Conservation (phyloP, 495 filamentous ascomycete species). For the Thermochaetoides thermophila region DNA sequence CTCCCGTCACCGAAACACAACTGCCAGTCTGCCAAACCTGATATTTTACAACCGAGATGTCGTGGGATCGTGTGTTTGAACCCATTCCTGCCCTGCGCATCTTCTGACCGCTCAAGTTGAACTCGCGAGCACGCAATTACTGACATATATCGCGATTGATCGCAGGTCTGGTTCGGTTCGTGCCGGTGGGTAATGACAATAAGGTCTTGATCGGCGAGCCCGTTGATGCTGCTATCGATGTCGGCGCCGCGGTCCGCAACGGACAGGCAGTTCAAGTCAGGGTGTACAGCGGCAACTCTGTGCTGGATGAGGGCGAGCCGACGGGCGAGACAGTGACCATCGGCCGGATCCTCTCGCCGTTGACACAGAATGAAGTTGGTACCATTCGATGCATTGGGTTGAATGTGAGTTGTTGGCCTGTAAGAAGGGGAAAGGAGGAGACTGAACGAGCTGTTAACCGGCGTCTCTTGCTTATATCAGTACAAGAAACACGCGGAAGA, state of each 20-base stretch:
- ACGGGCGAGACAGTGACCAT: slow-evolving; percentile 36
- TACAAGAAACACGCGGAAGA: slow-evolving; percentile 32
- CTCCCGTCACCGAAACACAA: too few relatives aligned
- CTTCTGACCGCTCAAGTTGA: rapidly evolving
- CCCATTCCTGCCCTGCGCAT: too few relatives aligned
- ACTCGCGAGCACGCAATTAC: background rate
- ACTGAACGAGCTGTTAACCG: background rate
- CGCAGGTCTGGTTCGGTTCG: slow-evolving; percentile 45
- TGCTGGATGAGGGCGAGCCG: slow-evolving; percentile 34
- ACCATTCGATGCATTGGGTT: slow-evolving; percentile 32
- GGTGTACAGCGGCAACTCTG: slow-evolving; percentile 40
- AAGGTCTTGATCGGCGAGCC: slow-evolving; percentile 44
- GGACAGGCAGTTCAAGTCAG: slow-evolving; percentile 40
- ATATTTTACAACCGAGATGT: slow-evolving; percentile 1
- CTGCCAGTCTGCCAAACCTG: too few relatives aligned
- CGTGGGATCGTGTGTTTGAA: background rate
- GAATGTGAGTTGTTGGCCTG: slow-evolving; percentile 21
- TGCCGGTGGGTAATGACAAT: slow-evolving; percentile 35
- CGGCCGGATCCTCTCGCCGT: slow-evolving; percentile 38
- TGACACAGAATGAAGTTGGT: slow-evolving; percentile 31
- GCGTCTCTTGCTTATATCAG: slow-evolving; percentile 13
- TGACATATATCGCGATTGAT: background rate
- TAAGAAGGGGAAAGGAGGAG: background rate
- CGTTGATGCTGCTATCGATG: slow-evolving; percentile 34
- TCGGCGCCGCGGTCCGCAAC: slow-evolving; percentile 39